Conservation (phyloP, 352 stramenopile genomes). For the Globisporangium mamillatum region DNA sequence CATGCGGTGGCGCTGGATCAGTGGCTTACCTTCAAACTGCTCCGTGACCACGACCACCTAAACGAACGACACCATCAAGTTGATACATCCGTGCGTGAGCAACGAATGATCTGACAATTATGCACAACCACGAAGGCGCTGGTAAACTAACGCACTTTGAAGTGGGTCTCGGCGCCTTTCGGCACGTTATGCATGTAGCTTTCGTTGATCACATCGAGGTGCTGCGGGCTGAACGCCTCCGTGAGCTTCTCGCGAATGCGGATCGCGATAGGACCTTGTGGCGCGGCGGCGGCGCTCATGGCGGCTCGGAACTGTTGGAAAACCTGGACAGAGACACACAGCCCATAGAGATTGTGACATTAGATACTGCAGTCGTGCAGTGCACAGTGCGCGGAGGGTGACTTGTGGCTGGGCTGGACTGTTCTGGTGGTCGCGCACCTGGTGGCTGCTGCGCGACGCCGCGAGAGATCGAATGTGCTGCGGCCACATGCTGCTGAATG, state of each 20-base stretch:
- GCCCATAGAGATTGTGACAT: neutral
- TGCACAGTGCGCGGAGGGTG: neutral
- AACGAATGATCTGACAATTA: neutral
- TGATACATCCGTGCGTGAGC: neutral
- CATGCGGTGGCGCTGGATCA: conserved; percentile 90
- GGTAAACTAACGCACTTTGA: conserved; percentile 63
- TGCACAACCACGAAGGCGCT: neutral
- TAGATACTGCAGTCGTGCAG: neutral
- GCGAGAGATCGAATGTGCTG: conserved; percentile 17
- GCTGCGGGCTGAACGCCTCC: conserved; percentile 49
- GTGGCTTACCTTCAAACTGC: conserved; percentile 85
- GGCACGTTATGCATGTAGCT: conserved; percentile 95
- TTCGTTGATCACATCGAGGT: conserved; percentile 93
- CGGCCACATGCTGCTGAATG: conserved; percentile 4
- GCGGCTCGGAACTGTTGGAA: conserved; percentile 17
- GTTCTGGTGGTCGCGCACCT: neutral
- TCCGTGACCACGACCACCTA: conserved; percentile 90
- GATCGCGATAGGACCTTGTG: conserved; percentile 42
- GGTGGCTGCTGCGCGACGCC: neutral
- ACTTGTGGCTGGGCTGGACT: neutral
- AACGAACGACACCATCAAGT: conserved; percentile 1
- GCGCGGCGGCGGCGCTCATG: conserved; percentile 29
- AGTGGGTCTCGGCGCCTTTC: conserved; percentile 93
- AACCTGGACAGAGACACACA: conserved; percentile 1
- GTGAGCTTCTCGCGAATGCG: conserved; percentile 70